Evolutionary conservation across 2,329 filamentous ascomycete species (phyloP), one percentile per base, ranked within the genome.

Genomic region (Diaporthe ampelina): DNA sequence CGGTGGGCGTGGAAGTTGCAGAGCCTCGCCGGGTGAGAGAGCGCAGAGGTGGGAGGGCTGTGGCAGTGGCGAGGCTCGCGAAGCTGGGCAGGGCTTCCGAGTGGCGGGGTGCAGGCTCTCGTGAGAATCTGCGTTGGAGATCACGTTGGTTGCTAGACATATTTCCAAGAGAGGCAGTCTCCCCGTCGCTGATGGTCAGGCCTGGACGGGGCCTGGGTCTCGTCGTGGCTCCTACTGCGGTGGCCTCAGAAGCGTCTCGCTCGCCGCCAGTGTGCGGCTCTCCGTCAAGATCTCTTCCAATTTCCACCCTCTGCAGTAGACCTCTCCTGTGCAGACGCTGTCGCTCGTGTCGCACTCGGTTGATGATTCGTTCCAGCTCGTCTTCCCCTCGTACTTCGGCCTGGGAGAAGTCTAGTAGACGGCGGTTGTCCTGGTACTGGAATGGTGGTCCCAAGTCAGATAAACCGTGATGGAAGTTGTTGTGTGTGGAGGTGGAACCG

Each of bases 21-120:
- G 79, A 74, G 10, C 79, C 78, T 45, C 79, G 77, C 70, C 80
- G 79, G 26, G 80, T 77, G 48, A 83, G 76, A 15, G 82, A 82
- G 29, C 83, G 82, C 13, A 85, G 79, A 15, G 84, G 81, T 11
- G 83, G 84, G 2, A 85, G 81, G n/a, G 80, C 80, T 7, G 82
- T 80, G 11, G 78, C 77, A 21, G 68, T 68, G 9, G 77, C 57
- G 35, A 76, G 61, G 63, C 73, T 70, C 72, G 78, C 40, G 77
- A 71, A 54, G 78, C 76, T 43, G 75, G 77, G 70, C 75, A 80
- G 75, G 73, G 79, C n/a, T 72, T 76, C 72, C 10, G 79, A 77
- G 69, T 79, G 77, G 40, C 79, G 79, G 61, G 73, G 74, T 70
- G 78, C 80, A 10, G 81, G 79, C 40, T 84, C 83, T 69, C 82